phyloP scores from a whole-genome alignment of 345 rosid species.

The Clausena lansium region DNA sequence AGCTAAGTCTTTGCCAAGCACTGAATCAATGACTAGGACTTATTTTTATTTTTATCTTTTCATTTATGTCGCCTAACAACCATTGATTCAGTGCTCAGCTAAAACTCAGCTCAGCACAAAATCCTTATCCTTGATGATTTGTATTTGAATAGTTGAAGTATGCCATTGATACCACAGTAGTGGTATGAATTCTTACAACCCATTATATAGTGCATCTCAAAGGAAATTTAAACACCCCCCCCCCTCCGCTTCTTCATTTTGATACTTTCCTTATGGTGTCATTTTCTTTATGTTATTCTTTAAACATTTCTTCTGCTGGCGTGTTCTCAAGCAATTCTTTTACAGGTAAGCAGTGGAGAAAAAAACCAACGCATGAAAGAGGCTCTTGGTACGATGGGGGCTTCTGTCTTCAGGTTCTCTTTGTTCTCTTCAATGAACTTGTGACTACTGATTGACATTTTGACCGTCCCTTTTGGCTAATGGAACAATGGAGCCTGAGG shows the following conservation, averaged over 20 bases:
- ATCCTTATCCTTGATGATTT: not conserved
- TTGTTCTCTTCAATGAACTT: not conserved
- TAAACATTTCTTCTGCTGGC: not conserved
- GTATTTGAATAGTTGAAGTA: not conserved
- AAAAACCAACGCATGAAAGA: constrained; percentile 79
- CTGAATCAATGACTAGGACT: no score
- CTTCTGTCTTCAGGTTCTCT: constrained; percentile 90
- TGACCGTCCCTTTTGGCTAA: not conserved
- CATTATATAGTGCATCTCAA: not conserved
- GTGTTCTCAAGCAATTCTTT: constrained; percentile 4
- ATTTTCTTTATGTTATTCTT: not conserved
- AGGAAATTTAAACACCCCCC: not conserved
- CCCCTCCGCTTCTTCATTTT: not conserved
- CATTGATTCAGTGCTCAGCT: no score
- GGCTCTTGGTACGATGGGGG: constrained; percentile 90
- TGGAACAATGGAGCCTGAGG: not conserved
- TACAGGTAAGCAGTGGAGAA: constrained; percentile 74
- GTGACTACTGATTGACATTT: not conserved
- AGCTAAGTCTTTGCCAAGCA: no score
- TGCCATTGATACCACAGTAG: not conserved
- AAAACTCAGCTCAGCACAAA: no score
- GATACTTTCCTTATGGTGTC: not conserved
- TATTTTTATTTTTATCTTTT: no score
- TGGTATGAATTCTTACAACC: not conserved
- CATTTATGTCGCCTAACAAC: no score